phyloP scores from a whole-genome alignment of 768 basidiomycete genomes.

The Panellus pusillus region DNA sequence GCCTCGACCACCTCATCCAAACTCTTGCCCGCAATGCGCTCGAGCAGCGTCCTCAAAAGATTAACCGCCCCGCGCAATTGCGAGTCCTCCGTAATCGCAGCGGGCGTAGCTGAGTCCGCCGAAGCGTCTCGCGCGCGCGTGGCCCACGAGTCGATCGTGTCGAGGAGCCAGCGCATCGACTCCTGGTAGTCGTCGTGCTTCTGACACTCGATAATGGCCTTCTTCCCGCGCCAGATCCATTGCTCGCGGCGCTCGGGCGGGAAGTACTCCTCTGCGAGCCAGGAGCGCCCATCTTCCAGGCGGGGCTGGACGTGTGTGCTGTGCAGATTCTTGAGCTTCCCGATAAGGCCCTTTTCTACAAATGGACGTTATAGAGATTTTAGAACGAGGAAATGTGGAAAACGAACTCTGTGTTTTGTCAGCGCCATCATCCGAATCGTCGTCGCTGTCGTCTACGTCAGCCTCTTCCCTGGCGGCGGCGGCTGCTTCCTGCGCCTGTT shows the following conservation, averaged over 20 bases:
- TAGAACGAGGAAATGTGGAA: background rate
- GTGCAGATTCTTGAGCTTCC: conserved; percentile 48
- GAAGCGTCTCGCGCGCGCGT: conserved; percentile 39
- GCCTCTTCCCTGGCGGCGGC: too few species aligned
- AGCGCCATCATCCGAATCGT: conserved; percentile 27
- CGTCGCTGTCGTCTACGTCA: too few species aligned
- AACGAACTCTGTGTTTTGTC: conserved; percentile 1
- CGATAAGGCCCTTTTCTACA: conserved; percentile 15
- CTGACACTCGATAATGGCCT: conserved; percentile 90
- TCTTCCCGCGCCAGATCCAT: conserved; percentile 92
- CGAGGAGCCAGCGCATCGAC: conserved; percentile 72
- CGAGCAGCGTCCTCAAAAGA: conserved; percentile 65
- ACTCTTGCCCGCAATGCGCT: conserved; percentile 82
- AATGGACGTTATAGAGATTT: too few species aligned
- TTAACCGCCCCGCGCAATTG: conserved; percentile 46
- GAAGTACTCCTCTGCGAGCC: conserved; percentile 66
- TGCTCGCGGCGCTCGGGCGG: conserved; percentile 85
- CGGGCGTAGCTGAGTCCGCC: conserved; percentile 31
- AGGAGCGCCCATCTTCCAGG: conserved; percentile 44
- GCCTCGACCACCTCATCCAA: conserved; percentile 71
- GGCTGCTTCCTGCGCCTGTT: too few species aligned
- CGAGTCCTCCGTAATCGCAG: conserved; percentile 56
- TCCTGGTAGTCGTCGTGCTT: conserved; percentile 89
- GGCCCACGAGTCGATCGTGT: conserved; percentile 62
- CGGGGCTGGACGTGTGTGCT: conserved; percentile 59